Base-by-base conservation (phyloP, 495 filamentous ascomycete species). In the Penicillium crystallinum region DNA sequence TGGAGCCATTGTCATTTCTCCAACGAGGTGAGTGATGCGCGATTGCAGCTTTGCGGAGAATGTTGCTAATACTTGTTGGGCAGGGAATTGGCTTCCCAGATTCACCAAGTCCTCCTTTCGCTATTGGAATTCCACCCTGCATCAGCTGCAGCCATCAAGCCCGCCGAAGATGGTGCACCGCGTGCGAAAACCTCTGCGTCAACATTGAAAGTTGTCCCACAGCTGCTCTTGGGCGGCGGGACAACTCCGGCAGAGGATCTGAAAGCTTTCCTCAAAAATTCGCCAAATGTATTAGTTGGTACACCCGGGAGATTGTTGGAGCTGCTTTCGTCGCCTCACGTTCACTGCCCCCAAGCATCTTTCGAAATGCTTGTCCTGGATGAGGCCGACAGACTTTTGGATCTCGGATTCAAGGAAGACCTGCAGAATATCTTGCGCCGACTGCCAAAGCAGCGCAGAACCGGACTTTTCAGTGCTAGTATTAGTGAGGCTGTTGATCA, bases 321-420 rank as follows among this genome's bases (percentile, higher is more conserved):
- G 54, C 75, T 97, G 4, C 81, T 98, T 15, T 87, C 87, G 5
- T 95, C 90, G n/a, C 88, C 83, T 7, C 88, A 95, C 67, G 91
- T 97, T 4, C 88, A 95, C 62, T 89, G 87, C 54, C 84, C 92
- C 0, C 84, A 90, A 46, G 91, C 90, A 23, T 87, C 87, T 0
- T 96, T 96, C 58, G 90, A 97, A 60, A 82, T 88, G 51, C 78
- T 98, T 11, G 87, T 98, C 40, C 76, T 98, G 45, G 93, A 98
- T 61, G 93, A 98, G 70, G 93, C 93, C 36, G 93, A 98, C 64
- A 74, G 95, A 47, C 71, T 98, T 21, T 73, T 98, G 7, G 95
- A 98, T 68, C 76, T 97, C n/a, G 95, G 95, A 8, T 97, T 98
- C 73, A 90, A 91, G 61, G 83, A 92, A 7, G 88, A 93, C 55